Percentiles rank a stretch among this genome's conserved stretches.
Evolutionary conservation across 108 stramenopile species (phyloP).

Genomic region (Parmales sp.): DNA sequence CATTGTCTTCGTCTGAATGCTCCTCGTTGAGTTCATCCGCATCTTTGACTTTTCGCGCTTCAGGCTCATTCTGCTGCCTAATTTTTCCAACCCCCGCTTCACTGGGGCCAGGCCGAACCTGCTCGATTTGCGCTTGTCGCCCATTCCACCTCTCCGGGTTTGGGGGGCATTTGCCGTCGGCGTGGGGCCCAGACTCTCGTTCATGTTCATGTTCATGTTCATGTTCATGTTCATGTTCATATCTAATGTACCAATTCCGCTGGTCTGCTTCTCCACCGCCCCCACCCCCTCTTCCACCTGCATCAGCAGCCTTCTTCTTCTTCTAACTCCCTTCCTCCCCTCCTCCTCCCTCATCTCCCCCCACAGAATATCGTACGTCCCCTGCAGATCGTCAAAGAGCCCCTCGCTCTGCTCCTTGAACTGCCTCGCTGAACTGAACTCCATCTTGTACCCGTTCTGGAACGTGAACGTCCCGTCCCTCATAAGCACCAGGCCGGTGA

Average conservation of each 20-base stretch:
- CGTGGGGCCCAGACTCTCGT: background rate
- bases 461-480: background rate
- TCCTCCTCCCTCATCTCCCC: background rate
- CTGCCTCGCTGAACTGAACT: background rate
- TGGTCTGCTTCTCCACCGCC: background rate
- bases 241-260: no score
- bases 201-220: background rate
- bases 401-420: background rate
- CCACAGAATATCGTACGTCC: constrained; percentile 4
- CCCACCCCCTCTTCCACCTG: background rate
- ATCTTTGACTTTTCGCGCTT: no score
- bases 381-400: background rate
- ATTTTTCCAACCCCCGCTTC: background rate
- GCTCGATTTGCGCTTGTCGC: background rate
- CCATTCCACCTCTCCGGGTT: no score
- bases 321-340: background rate
- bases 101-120: background rate
- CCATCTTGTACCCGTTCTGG: constrained; percentile 14
- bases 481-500: background rate
- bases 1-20: background rate
- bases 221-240: background rate
- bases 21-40: no score
- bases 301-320: background rate
- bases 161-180: no score
- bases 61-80: no score